Percentiles rank a stretch among this genome's conserved stretches.
Conservation (phyloP, 169 alveolate genomes). For the Eimeria brunetti region DNA sequence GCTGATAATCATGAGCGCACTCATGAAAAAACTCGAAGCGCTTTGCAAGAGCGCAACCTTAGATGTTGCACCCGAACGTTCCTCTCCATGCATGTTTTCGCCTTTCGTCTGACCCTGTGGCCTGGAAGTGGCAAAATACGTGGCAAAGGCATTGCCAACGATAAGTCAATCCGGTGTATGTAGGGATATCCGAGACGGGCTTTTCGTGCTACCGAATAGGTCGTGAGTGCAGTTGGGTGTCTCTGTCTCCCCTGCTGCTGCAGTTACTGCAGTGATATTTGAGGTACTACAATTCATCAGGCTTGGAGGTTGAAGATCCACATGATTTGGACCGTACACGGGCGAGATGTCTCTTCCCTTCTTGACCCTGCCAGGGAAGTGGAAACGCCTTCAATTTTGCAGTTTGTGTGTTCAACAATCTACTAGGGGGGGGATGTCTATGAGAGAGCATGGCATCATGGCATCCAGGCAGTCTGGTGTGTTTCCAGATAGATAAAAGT, state of each 20-base stretch:
- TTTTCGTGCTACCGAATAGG: background rate
- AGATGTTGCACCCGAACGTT: background rate
- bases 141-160: no score
- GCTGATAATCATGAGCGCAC: background rate
- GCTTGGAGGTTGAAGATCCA: background rate
- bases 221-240: background rate
- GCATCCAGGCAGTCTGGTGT: background rate
- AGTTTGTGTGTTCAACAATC: background rate
- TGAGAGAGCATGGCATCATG: background rate
- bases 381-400: background rate
- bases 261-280: background rate
- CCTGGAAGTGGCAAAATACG: no score
- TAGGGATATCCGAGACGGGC: background rate
- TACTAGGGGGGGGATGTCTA: background rate
- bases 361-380: background rate
- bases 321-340: background rate
- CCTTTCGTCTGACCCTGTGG: no score
- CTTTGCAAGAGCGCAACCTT: background rate
- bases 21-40: background rate
- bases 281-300: background rate
- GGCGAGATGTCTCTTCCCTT: background rate
- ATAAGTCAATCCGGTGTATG: background rate
- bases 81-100: background rate
- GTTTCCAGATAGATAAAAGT: background rate
- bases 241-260: background rate